Evolutionary conservation across 768 basidiomycete species (phyloP), one percentile per base, ranked within the genome.

Genomic region (Termitomyces eurrhizus): DNA sequence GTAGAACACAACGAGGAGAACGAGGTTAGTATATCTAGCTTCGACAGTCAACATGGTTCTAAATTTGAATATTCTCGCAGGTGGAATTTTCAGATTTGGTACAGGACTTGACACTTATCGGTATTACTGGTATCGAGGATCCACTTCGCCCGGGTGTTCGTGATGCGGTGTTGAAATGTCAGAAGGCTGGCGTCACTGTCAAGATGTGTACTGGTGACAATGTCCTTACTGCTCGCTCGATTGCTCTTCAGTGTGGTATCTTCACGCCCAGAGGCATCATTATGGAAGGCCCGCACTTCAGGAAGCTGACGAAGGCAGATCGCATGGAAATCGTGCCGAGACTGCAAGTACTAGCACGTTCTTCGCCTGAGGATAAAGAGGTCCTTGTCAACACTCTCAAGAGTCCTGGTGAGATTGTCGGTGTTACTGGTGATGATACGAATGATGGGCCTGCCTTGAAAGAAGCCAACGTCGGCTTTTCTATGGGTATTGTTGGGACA

Each of bases 181-280:
- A 86, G 67, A 82, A 79, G 56, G 96, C 97, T 45, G 95, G 96
- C 62, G 95, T 99, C 14, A 80, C 82, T 26, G 88, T 98, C 76
- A 98, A 97, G 78, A 99, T 98, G 95, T 96, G 93, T 72, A 98
- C 97, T 0, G 97, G 96, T 65, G 95, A 98, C 74, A 98, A 97
- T 65, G 93, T 95, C 54, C 85, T 98, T 55, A 95, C 92, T 0
- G 93, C 92, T 53, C 87, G 94, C n/a, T 97, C 95, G 7, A 99
- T 99, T 67, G 96, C 97, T 24, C 81, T 83, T 1, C 96, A 99
- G 68, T 98, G 96, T 68, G 95, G 95, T 42, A 98, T 98, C 71
- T 98, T 90, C 77, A 90, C 89, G 18, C 74, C 89, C 3, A 95
- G 95, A 29, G 97, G 97, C 35, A 84, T 98, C 65, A 92, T 99